Evolutionary conservation across 164 flowering plant species (phyloP).

Genomic region (Amborella trichopoda): DNA sequence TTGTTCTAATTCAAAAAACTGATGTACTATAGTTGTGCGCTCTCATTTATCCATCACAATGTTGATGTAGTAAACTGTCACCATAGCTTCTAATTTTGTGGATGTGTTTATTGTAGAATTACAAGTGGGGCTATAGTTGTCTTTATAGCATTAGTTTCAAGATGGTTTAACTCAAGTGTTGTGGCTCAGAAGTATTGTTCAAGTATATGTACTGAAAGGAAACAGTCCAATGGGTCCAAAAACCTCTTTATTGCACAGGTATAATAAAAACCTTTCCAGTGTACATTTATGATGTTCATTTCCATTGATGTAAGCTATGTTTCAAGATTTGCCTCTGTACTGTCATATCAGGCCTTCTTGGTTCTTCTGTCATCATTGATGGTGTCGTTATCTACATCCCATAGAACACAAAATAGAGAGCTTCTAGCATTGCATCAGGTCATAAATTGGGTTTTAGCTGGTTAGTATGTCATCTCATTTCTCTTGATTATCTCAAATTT

Average conservation of each 20-base stretch:
- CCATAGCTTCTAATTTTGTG: too few relatives aligned
- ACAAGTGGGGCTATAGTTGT: conserved; percentile 63
- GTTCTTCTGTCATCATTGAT: conserved; percentile 66
- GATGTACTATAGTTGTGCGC: too few relatives aligned
- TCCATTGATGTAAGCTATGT: background rate
- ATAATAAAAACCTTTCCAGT: too few relatives aligned
- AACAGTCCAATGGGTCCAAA: conserved; percentile 24
- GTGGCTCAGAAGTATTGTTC: conserved; percentile 42
- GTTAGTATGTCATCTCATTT: conserved; percentile 19
- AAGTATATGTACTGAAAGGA: conserved; percentile 20
- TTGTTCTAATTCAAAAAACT: too few relatives aligned
- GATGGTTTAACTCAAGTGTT: conserved; percentile 43
- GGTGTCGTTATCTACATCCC: conserved; percentile 76
- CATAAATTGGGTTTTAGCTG: conserved; percentile 77
- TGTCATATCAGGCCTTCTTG: conserved; percentile 39
- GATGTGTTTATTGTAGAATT: conserved; percentile 24
- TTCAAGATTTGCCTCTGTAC: background rate
- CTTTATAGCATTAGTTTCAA: conserved; percentile 41
- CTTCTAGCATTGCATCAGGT: conserved; percentile 62
- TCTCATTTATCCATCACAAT: too few relatives aligned
- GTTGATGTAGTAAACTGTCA: too few relatives aligned
- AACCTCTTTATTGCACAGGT: conserved; percentile 78
- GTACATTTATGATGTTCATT: too few relatives aligned
- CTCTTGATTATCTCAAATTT: too few relatives aligned
- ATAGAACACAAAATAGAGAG: conserved; percentile 76